Percentiles rank a stretch among this genome's conserved stretches.
Evolutionary conservation across 768 basidiomycete genomes (phyloP).

Genomic region (Lactarius deliciosus): DNA sequence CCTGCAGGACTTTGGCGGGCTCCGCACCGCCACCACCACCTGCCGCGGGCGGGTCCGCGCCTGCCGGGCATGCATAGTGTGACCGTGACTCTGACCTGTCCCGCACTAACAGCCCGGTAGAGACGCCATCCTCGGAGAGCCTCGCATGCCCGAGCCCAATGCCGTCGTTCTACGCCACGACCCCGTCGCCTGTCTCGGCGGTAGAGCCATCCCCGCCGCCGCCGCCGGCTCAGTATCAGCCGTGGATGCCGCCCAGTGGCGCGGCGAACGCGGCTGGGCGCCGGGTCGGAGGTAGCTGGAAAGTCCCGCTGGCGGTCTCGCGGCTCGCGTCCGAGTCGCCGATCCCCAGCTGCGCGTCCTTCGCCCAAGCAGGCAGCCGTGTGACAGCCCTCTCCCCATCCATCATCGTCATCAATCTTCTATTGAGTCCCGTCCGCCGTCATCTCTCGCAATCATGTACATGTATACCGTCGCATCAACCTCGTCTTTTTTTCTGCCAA

Average conservation of each 20-base stretch:
- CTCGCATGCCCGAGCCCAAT: not conserved
- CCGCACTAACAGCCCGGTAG: not conserved
- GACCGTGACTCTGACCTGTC: not conserved
- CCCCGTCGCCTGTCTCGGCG: constrained; percentile 8
- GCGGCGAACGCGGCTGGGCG: constrained; percentile 17
- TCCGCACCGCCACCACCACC: not conserved
- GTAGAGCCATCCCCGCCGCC: not conserved
- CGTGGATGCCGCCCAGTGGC: constrained; percentile 18
- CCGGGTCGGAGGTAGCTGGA: constrained; percentile 27
- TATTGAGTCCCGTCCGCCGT: too few species aligned
- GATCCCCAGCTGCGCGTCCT: constrained; percentile 7
- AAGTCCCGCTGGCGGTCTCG: constrained; percentile 14
- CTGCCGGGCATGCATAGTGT: not conserved
- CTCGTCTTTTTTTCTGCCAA: not conserved
- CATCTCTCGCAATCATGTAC: constrained; percentile 9
- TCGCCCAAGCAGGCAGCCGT: constrained; percentile 15
- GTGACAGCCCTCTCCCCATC: not conserved
- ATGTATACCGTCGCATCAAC: constrained; percentile 12
- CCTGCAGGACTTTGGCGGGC: constrained; percentile 12
- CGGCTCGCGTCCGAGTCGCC: constrained; percentile 2
- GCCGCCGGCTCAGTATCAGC: not conserved
- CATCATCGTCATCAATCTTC: not conserved
- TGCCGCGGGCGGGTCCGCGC: not conserved
- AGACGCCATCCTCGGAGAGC: not conserved
- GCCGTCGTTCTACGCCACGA: constrained; percentile 12